phyloP scores from a whole-genome alignment of 1,284 basidiomycete genomes.

The Irpex lacteus region DNA sequence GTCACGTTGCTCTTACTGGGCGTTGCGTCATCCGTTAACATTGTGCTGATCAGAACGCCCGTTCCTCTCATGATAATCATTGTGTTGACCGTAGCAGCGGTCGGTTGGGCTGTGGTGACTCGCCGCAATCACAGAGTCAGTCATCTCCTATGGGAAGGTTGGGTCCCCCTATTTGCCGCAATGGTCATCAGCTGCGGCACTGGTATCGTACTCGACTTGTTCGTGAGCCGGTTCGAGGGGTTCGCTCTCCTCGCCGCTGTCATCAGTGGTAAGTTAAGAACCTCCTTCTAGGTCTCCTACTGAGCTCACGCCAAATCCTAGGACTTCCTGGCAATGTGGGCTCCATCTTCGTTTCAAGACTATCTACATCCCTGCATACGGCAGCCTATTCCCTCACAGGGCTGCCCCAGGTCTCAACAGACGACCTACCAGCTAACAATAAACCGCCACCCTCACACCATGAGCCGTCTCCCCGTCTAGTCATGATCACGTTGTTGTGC shows the following conservation, averaged over 20 bases:
- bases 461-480: slow-evolving; percentile 46
- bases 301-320: not conserved
- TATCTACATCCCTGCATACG: slow-evolving; percentile 84
- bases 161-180: slow-evolving; percentile 87
- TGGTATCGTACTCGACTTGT: slow-evolving; percentile 88
- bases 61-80: slow-evolving; percentile 60
- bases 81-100: slow-evolving; percentile 54
- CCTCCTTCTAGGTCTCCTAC: slow-evolving; percentile 18
- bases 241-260: slow-evolving; percentile 89
- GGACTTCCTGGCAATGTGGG: slow-evolving; percentile 82
- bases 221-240: slow-evolving; percentile 84
- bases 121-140: slow-evolving; percentile 65
- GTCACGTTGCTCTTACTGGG: slow-evolving; percentile 84
- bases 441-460: slow-evolving; percentile 17
- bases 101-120: slow-evolving; percentile 54
- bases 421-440: slow-evolving; percentile 14
- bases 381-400: slow-evolving; percentile 31
- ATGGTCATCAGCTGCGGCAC: slow-evolving; percentile 92
- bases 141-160: slow-evolving; percentile 79
- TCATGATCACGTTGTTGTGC: slow-evolving; percentile 65
- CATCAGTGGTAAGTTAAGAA: slow-evolving; percentile 62
- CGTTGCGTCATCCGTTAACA: slow-evolving; percentile 59
- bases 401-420: slow-evolving; percentile 16
- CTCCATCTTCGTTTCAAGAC: slow-evolving; percentile 87
- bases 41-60: slow-evolving; percentile 63